Evolutionary conservation across 345 rosid genomes (phyloP).

Genomic region (Zanthoxylum bungeanum): DNA sequence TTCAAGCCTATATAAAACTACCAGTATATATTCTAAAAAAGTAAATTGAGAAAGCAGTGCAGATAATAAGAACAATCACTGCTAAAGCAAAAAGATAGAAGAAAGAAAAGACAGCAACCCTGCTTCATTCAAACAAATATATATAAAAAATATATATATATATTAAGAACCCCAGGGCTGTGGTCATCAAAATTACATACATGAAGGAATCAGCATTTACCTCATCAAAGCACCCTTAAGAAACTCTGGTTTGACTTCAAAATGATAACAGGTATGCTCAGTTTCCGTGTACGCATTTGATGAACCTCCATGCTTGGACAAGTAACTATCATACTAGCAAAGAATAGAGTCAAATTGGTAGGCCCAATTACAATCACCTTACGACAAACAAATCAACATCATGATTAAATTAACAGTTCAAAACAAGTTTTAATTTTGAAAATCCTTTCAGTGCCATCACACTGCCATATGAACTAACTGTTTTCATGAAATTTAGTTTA

Average conservation of each 20-base stretch:
- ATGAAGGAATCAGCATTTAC: conserved; percentile 34
- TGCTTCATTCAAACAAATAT: not conserved
- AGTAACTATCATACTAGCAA: conserved; percentile 95
- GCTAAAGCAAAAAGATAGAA: not conserved
- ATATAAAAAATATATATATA: not conserved
- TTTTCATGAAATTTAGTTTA: not conserved
- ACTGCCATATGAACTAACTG: not conserved
- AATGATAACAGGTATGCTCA: conserved; percentile 96
- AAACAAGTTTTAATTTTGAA: not conserved
- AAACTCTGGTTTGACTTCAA: conserved; percentile 87
- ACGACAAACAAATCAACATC: conserved; percentile 1
- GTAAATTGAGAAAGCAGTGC: not conserved
- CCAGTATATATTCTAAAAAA: too few relatives aligned
- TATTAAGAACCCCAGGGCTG: not conserved
- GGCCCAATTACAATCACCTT: conserved; percentile 9
- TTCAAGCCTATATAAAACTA: not conserved
- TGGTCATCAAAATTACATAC: conserved; percentile 2
- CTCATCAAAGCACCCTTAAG: conserved; percentile 85
- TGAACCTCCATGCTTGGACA: conserved; percentile 98
- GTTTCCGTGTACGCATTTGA: conserved; percentile 95
- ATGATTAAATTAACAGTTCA: not conserved
- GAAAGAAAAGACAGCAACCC: not conserved
- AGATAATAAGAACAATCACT: not conserved
- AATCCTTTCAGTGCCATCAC: not conserved
- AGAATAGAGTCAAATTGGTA: conserved; percentile 42